Evolutionary conservation across 83 land plant species (phyloP).

Genomic region (Picea abies): DNA sequence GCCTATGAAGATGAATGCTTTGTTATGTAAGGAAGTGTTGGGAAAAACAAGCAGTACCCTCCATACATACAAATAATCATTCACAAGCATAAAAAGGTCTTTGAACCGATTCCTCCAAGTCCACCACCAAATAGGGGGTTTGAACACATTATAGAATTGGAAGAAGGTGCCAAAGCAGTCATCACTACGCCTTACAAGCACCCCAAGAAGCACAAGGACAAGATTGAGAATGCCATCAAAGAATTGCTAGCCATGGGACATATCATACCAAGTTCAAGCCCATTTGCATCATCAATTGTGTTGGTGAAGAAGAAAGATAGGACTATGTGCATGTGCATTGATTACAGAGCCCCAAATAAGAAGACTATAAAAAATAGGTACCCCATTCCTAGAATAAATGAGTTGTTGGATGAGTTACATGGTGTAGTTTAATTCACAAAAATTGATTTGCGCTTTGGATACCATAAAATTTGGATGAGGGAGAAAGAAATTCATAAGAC

Average conservation of each 20-base stretch:
- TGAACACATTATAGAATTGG: not conserved
- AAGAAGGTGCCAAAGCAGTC: not conserved
- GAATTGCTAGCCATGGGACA: not conserved
- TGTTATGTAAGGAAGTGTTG: too few relatives aligned
- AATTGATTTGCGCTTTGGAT: conserved; percentile 14
- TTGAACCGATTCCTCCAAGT: not conserved
- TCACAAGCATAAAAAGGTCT: too few relatives aligned
- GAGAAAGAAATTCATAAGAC: not conserved
- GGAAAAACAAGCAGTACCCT: too few relatives aligned
- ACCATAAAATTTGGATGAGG: conserved; percentile 14
- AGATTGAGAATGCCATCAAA: not conserved
- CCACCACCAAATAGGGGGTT: not conserved
- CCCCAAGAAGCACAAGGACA: not conserved
- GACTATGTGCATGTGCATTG: conserved; percentile 14
- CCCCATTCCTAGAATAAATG: conserved; percentile 23
- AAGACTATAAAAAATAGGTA: conserved; percentile 8
- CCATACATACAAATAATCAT: too few relatives aligned
- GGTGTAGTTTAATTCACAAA: conserved; percentile 15
- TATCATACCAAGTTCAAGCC: conserved; percentile 9
- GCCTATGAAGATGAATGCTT: too few relatives aligned
- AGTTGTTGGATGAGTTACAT: conserved; percentile 21
- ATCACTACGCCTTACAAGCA: not conserved
- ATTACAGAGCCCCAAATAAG: conserved; percentile 23
- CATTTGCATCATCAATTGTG: conserved; percentile 11
- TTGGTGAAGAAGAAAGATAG: conserved; percentile 27